These are phyloP conservation scores for Penicillium soppii DNA, from an alignment of 495 filamentous ascomycete genomes.

Conservation along the genomic window DNA sequence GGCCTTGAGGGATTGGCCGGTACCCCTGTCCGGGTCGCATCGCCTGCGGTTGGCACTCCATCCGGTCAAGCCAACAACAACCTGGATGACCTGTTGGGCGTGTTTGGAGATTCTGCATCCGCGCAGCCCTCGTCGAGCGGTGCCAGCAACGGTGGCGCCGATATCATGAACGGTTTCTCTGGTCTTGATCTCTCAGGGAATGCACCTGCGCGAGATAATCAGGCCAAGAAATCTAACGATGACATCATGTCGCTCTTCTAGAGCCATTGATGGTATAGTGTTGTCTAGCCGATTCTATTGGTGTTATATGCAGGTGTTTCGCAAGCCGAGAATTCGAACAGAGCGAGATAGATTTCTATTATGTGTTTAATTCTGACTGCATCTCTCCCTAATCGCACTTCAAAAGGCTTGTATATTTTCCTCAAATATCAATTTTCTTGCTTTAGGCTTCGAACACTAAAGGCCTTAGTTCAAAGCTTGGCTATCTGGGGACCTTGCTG, in stretches of 20 bases:
- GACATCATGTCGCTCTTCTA: slow-evolving; percentile 91
- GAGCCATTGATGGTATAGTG: slow-evolving; percentile 3
- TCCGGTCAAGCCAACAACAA: slow-evolving; percentile 52
- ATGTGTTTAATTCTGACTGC: slow-evolving; percentile 25
- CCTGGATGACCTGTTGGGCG: slow-evolving; percentile 87
- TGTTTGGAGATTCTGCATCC: slow-evolving; percentile 58
- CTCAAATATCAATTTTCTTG: neutral
- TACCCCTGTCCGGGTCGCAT: slow-evolving; percentile 77
- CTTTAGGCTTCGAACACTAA: neutral
- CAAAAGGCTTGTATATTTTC: slow-evolving; percentile 25
- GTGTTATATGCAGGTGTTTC: slow-evolving; percentile 25
- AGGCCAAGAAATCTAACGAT: slow-evolving; percentile 69
- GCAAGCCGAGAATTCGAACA: slow-evolving; percentile 28
- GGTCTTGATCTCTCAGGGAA: slow-evolving; percentile 69
- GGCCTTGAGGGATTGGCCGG: slow-evolving; percentile 73
- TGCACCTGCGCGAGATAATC: slow-evolving; percentile 22
- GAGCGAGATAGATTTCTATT: slow-evolving; percentile 32
- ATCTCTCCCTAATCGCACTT: slow-evolving; percentile 12
- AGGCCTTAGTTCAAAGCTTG: neutral
- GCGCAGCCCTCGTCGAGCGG: slow-evolving; percentile 29
- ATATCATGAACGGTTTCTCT: slow-evolving; percentile 82
- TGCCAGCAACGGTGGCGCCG: slow-evolving; percentile 40
- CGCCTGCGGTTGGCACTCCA: slow-evolving; percentile 52
- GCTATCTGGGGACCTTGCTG: neutral
- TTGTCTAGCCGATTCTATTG: slow-evolving; percentile 8